A percentile compares a stretch with the other conserved stretches of the same genome.
Conservation (phyloP, 2,329 filamentous ascomycete species). For the Trichoderma harzianum region DNA sequence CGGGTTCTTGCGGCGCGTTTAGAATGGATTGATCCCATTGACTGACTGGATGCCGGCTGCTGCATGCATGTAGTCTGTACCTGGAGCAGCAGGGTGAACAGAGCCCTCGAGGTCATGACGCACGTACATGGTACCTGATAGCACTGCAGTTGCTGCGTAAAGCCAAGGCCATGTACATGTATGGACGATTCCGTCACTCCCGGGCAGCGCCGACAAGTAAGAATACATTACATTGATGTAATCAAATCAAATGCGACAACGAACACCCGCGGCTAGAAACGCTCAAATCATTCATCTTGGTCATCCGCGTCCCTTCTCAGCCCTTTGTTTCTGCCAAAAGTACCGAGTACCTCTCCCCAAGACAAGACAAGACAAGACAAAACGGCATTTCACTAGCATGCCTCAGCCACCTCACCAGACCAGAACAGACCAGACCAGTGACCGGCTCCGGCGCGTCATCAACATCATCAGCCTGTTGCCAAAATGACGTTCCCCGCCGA, state of each 20-base stretch:
- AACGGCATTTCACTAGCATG: not conserved
- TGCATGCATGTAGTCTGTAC: not conserved
- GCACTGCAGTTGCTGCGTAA: not conserved
- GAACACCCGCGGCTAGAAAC: not conserved
- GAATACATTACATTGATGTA: not conserved
- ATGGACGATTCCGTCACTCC: not conserved
- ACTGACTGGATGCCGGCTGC: not conserved
- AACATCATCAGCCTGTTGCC: constrained; percentile 13
- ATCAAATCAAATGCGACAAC: not conserved
- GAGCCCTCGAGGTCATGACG: not conserved
- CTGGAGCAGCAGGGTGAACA: not conserved
- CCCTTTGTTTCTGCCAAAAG: not conserved
- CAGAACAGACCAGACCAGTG: constrained; percentile 11
- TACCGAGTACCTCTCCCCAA: not conserved
- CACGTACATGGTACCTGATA: not conserved
- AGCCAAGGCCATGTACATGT: not conserved
- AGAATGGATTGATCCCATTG: not conserved
- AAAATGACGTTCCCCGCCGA: constrained; percentile 18
- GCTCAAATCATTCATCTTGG: not conserved
- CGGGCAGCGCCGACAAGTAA: not conserved
- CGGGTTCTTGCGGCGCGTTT: constrained; percentile 10
- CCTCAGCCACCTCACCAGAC: constrained; percentile 17
- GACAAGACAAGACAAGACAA: not conserved
- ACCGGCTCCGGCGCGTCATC: constrained; percentile 19
- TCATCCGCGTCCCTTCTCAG: not conserved